Evolutionary conservation across 768 basidiomycete species (phyloP).

Genomic region (Pseudohyphozyma bogoriensis): DNA sequence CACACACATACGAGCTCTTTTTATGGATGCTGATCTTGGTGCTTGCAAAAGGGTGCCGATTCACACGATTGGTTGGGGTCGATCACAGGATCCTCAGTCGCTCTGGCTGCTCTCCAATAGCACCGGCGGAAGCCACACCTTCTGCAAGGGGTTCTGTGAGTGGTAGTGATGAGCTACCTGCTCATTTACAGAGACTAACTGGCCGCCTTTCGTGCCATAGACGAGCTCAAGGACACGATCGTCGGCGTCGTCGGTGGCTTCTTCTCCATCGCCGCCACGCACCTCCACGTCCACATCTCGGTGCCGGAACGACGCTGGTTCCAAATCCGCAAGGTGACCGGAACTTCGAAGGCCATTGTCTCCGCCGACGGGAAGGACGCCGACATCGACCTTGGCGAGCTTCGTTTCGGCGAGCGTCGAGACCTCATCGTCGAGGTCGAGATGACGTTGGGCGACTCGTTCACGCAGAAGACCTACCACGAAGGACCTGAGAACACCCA

Average conservation of each 20-base stretch:
- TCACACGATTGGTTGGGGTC: slow-evolving; percentile 92
- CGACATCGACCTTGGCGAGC: slow-evolving; percentile 86
- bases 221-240: slow-evolving; percentile 81
- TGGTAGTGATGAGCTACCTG: background rate
- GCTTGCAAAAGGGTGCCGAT: slow-evolving; percentile 58
- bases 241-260: slow-evolving; percentile 93
- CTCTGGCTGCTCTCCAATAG: slow-evolving; percentile 99
- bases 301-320: slow-evolving; percentile 83
- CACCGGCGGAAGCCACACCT: slow-evolving; percentile 93
- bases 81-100: slow-evolving; percentile 91
- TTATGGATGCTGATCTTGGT: background rate
- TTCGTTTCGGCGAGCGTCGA: slow-evolving; percentile 90
- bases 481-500: slow-evolving; percentile 29
- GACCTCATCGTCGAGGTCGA: slow-evolving; percentile 97
- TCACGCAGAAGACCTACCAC: background rate
- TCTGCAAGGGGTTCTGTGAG: slow-evolving; percentile 76
- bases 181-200: background rate
- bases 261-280: slow-evolving; percentile 84
- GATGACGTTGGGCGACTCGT: slow-evolving; percentile 43
- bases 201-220: background rate
- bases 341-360: slow-evolving; percentile 75
- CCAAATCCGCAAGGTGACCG: slow-evolving; percentile 87
- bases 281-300: slow-evolving; percentile 91
- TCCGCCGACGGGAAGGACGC: slow-evolving; percentile 87
- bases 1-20: no score